Percentiles rank a stretch among this genome's conserved stretches.
phyloP scores from a whole-genome alignment of 164 flowering plant species.

The Stephania cephalantha region DNA sequence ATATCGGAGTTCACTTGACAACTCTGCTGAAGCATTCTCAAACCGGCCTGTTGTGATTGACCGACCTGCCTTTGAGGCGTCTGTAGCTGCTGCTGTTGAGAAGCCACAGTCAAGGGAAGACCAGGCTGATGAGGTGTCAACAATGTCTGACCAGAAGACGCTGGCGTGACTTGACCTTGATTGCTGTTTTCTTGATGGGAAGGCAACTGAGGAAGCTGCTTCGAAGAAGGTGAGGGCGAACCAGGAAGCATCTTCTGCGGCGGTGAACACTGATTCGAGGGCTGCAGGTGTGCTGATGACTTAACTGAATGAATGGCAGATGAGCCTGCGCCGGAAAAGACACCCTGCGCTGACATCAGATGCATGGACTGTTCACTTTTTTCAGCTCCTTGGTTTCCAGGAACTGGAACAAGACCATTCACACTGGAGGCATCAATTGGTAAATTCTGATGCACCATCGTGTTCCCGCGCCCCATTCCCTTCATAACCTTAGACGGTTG shows the following conservation, averaged over 20 bases:
- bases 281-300: constrained; percentile 32
- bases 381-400: constrained; percentile 46
- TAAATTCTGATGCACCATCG: constrained; percentile 42
- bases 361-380: constrained; percentile 60
- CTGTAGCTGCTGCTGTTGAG: constrained; percentile 40
- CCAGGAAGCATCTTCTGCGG: constrained; percentile 48
- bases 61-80: constrained; percentile 30
- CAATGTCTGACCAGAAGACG: constrained; percentile 26
- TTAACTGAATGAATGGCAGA: constrained; percentile 40
- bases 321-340: constrained; percentile 41
- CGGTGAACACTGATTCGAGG: constrained; percentile 40
- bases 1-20: constrained; percentile 34
- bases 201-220: constrained; percentile 39
- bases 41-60: constrained; percentile 33
- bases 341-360: constrained; percentile 44
- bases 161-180: constrained; percentile 41
- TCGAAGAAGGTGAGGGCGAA: constrained; percentile 30
- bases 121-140: constrained; percentile 34
- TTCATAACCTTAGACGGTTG: constrained; percentile 64
- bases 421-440: constrained; percentile 46
- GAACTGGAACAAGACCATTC: constrained; percentile 45
- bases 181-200: constrained; percentile 41
- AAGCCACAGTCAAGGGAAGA: constrained; percentile 21
- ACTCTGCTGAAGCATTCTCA: constrained; percentile 46
- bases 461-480: constrained; percentile 63